Evolutionary conservation across 1,139 yeast species (phyloP).

Genomic region (Geotrichum citri-aurantii): DNA sequence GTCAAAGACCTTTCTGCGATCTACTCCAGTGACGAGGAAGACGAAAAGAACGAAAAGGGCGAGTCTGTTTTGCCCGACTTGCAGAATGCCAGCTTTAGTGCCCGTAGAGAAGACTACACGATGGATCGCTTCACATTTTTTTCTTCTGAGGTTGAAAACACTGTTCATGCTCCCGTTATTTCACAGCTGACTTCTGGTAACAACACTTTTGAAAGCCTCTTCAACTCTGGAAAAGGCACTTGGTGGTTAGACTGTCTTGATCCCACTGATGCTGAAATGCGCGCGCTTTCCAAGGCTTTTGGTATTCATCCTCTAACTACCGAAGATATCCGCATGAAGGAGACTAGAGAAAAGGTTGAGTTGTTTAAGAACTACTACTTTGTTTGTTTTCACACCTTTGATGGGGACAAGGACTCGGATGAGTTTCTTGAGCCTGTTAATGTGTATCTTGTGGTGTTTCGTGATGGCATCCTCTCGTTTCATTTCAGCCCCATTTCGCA

Average conservation of each 20-base stretch:
- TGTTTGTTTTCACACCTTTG: constrained; percentile 90
- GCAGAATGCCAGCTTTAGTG: background rate
- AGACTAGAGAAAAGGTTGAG: constrained; percentile 92
- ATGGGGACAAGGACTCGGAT: constrained; percentile 56
- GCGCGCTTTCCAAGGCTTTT: constrained; percentile 83
- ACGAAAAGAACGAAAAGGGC: background rate
- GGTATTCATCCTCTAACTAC: constrained; percentile 95
- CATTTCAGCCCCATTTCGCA: constrained; percentile 79
- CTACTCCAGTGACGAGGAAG: background rate
- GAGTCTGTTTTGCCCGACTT: background rate
- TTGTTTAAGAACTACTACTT: constrained; percentile 83
- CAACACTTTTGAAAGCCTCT: constrained; percentile 40
- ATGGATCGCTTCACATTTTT: constrained; percentile 75
- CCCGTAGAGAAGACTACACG: constrained; percentile 35
- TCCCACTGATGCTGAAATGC: constrained; percentile 96
- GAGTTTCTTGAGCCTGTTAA: constrained; percentile 87
- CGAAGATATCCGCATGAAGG: constrained; percentile 90
- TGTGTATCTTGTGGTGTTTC: constrained; percentile 81
- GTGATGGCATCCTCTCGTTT: constrained; percentile 77
- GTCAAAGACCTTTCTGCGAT: background rate
- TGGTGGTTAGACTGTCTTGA: constrained; percentile 88
- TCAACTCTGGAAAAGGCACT: constrained; percentile 51
- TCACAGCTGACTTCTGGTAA: constrained; percentile 58
- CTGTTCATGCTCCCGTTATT: constrained; percentile 82
- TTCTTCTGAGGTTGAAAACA: constrained; percentile 73